Conservation (phyloP, 148 eudicot species). For the Limonium bicolor region DNA sequence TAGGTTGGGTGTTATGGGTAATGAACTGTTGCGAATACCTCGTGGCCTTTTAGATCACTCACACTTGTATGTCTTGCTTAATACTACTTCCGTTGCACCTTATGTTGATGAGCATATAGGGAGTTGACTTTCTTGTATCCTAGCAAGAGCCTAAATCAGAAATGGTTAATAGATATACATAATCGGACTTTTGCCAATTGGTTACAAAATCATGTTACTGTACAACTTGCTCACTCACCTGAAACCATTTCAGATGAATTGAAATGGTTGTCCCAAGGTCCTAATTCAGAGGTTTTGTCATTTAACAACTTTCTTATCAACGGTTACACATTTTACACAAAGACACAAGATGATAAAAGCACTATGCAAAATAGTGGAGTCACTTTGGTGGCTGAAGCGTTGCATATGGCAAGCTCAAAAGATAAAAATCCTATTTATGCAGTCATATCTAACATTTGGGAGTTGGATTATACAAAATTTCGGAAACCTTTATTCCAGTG, state of each 20-base stretch:
- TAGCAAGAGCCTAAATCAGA: not conserved
- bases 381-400: conserved; percentile 1
- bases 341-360: not conserved
- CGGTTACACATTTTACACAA: not conserved
- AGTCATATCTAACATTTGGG: too few relatives aligned
- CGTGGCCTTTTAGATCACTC: not conserved
- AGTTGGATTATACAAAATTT: not conserved
- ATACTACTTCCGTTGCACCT: not conserved
- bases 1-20: too few relatives aligned
- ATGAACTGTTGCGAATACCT: too few relatives aligned
- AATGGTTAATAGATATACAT: not conserved
- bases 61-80: not conserved
- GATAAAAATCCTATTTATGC: not conserved
- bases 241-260: not conserved
- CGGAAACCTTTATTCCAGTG: not conserved
- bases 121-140: not conserved
- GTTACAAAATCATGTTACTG: not conserved
- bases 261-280: not conserved
- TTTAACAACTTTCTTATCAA: not conserved
- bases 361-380: not conserved
- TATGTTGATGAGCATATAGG: not conserved
- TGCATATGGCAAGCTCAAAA: not conserved
- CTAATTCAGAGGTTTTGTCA: not conserved
- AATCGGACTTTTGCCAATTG: not conserved
- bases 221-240: not conserved